These are phyloP conservation scores for Beta macrorhiza DNA, from an alignment of 179 eudicot species.

Conservation along the genomic window DNA sequence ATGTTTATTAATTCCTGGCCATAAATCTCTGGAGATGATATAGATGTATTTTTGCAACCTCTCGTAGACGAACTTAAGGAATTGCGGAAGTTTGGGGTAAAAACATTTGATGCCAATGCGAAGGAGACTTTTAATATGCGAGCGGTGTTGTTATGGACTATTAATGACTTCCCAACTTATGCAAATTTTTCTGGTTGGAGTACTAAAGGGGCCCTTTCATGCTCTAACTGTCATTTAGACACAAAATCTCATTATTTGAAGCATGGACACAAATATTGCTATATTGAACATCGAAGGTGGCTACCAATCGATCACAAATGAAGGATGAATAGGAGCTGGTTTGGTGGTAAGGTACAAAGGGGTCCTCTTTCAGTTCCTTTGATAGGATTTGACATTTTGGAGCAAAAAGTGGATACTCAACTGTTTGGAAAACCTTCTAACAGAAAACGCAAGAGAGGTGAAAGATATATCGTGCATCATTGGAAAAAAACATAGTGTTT, in stretches of 20 bases:
- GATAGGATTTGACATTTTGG: not conserved
- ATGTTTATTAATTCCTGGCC: too few species aligned
- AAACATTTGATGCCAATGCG: not conserved
- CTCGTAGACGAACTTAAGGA: not conserved
- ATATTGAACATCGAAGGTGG: not conserved
- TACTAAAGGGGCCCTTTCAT: constrained; percentile 15
- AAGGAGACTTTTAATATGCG: not conserved
- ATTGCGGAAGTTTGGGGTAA: not conserved
- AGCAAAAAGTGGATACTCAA: too few species aligned
- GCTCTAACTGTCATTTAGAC: constrained; percentile 14
- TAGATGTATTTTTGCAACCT: not conserved
- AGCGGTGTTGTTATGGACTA: not conserved
- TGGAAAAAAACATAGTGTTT: not conserved
- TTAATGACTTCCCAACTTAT: constrained; percentile 8
- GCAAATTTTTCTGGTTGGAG: constrained; percentile 17
- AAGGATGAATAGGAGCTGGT: constrained; percentile 7
- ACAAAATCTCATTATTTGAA: not conserved
- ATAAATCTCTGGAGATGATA: too few species aligned
- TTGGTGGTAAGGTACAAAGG: not conserved
- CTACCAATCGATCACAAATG: not conserved
- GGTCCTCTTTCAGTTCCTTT: not conserved
- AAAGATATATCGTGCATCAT: not conserved
- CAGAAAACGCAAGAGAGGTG: not conserved
- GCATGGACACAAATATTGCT: not conserved
- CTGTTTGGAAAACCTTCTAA: not conserved